These are phyloP conservation scores for Delonix regia DNA, from an alignment of 306 rosid species.

Conservation along the genomic window DNA sequence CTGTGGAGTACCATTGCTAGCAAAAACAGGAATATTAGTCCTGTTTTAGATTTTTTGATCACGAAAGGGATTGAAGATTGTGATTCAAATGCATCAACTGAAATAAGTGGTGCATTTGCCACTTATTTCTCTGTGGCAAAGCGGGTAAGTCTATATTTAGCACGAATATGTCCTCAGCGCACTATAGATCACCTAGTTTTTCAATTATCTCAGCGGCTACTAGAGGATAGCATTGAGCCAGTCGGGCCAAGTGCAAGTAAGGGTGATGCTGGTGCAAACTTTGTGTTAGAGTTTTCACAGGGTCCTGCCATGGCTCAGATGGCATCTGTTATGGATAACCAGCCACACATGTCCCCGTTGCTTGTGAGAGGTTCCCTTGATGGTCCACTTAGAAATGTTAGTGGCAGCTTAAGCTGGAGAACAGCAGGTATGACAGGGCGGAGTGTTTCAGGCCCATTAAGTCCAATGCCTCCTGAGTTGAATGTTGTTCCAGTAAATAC, in stretches of 20 bases:
- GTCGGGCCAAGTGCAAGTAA: conserved; percentile 63
- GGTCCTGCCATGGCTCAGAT: conserved; percentile 92
- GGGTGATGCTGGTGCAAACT: conserved; percentile 75
- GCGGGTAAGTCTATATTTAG: conserved; percentile 92
- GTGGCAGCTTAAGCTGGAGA: conserved; percentile 99
- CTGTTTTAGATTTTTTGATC: conserved; percentile 97
- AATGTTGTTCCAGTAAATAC: conserved; percentile 82
- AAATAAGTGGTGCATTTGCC: conserved; percentile 99
- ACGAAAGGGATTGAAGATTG: conserved; percentile 99
- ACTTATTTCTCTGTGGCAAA: conserved; percentile 98
- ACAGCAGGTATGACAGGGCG: conserved; percentile 94
- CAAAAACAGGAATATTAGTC: conserved; percentile 96
- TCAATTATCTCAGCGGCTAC: conserved; percentile 92
- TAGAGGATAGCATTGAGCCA: conserved; percentile 92
- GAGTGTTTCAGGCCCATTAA: conserved; percentile 94
- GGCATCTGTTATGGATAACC: conserved; percentile 85
- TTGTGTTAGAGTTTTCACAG: conserved; percentile 95
- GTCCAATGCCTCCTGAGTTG: conserved; percentile 98
- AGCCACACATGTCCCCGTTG: conserved; percentile 98
- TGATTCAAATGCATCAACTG: conserved; percentile 98
- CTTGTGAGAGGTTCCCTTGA: conserved; percentile 99
- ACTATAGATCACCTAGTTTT: conserved; percentile 98
- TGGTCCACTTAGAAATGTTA: conserved; percentile 95
- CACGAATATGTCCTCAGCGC: conserved; percentile 97
- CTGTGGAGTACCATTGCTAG: conserved; percentile 99